Conservation (phyloP, 2,329 filamentous ascomycete genomes). For the Fusarium musae region DNA sequence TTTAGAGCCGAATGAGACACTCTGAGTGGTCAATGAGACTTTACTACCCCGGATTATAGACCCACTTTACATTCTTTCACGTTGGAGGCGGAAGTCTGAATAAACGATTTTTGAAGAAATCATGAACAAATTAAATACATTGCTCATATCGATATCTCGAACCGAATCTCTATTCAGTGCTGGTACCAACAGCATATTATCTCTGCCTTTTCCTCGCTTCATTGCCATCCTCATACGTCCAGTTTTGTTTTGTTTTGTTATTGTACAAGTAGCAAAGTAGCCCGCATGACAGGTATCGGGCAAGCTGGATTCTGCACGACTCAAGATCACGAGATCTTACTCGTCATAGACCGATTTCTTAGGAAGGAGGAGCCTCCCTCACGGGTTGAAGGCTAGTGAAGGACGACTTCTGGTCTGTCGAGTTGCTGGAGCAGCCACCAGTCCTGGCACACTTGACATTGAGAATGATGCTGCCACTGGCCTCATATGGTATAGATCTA, state of each 20-base stretch:
- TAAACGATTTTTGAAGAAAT: not conserved
- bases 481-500: conserved; percentile 47
- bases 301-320: not conserved
- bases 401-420: conserved; percentile 44
- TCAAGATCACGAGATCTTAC: conserved; percentile 11
- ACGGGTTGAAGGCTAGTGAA: conserved; percentile 49
- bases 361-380: conserved; percentile 22
- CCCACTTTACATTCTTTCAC: not conserved
- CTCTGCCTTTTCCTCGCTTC: not conserved
- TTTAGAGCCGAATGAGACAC: not conserved
- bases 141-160: not conserved
- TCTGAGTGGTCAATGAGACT: conserved; percentile 36
- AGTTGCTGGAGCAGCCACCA: conserved; percentile 44
- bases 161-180: not conserved
- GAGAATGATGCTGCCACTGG: conserved; percentile 43
- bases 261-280: not conserved
- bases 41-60: conserved; percentile 40
- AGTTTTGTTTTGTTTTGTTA: not conserved
- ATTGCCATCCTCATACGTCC: not conserved
- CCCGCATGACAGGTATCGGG: conserved; percentile 10
- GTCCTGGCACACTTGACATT: conserved; percentile 34
- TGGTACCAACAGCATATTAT: not conserved
- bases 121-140: not conserved
- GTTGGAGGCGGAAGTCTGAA: conserved; percentile 9
- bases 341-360: not conserved